Conservation (phyloP, 352 stramenopile genomes). For the Phytopythium delawarense region DNA sequence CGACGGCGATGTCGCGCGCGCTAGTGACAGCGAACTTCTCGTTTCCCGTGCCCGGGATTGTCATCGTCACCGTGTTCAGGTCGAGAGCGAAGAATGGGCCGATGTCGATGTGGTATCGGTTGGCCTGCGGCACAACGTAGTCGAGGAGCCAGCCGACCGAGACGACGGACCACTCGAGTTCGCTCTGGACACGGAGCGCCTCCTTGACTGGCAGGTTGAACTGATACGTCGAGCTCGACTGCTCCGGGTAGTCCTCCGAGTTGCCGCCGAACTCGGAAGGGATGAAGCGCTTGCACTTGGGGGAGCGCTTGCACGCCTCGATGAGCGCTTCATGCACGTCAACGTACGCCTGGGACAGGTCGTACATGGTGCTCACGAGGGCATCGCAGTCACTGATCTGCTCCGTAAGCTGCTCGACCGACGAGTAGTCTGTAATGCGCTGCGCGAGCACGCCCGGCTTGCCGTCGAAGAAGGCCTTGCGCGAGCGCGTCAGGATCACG, state of each 20-base stretch:
- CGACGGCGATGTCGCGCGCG: constrained; percentile 9
- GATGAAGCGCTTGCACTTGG: constrained; percentile 26
- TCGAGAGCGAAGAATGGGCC: constrained; percentile 8
- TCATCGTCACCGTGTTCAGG: constrained; percentile 13
- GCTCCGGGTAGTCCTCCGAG: constrained; percentile 13
- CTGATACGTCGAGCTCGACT: not conserved
- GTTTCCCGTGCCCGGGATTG: constrained; percentile 14
- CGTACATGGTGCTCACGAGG: constrained; percentile 10
- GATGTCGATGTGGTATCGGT: constrained; percentile 13
- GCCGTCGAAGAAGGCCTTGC: constrained; percentile 16
- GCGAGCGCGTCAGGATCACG: constrained; percentile 20
- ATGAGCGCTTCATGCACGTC: constrained; percentile 11
- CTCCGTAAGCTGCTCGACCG: not conserved
- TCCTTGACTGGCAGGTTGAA: constrained; percentile 5
- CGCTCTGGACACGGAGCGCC: constrained; percentile 8
- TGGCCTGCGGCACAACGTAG: constrained; percentile 13
- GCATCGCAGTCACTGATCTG: constrained; percentile 14
- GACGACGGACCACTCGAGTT: constrained; percentile 20
- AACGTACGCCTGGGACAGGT: constrained; percentile 5
- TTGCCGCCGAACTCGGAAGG: constrained; percentile 22
- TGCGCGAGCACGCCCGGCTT: constrained; percentile 11
- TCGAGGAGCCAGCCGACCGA: constrained; percentile 17
- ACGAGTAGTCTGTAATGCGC: constrained; percentile 15
- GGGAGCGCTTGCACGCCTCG: constrained; percentile 22
- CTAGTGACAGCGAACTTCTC: constrained; percentile 13